Evolutionary conservation across 495 filamentous ascomycete species (phyloP), one percentile per base, ranked within the genome.

Genomic region (Penicillium alfredii): DNA sequence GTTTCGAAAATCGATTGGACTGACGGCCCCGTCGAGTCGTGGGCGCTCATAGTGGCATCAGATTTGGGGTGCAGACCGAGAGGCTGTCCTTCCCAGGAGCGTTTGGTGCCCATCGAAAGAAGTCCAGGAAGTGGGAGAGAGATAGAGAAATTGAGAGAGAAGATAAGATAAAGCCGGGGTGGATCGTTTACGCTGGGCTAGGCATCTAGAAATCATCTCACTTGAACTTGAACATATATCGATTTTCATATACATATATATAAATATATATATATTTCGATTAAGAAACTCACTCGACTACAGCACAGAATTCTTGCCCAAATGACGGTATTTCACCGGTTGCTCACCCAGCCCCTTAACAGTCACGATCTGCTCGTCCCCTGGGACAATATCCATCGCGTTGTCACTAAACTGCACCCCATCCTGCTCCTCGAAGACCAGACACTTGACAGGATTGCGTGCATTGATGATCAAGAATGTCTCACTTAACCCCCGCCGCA

Each of bases 1-100:
- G 48, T 60, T 54, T 84, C 81, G 49, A 98, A 98, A 73, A 96
- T 87, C 30, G 80, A 68, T 36, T 83, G 76, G 51, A 82, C 61
- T 14, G 56, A 2, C 23, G 23, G 31, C 30, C 48, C 33, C 18
- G 56, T 40, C n/a, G 53, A 41, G 4, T 54, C 45, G 49, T 21
- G 46, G 44, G 30, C 57, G 22, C 39, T 49, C 47, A 49, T 62
- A 45, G 21, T 49, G 40, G 27, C 46, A 34, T 58, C 54, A 20
- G 31, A 29, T 25, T 54, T 44, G 5, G 31, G 6, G 44, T 45
- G 48, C 42, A 56, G 45, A 11, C 35, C 34, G 19, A 73, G 67
- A 15, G 69, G 61, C 38, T 78, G 71, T 21, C 78, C 78, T 44
- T 77, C 71, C 56, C 75, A 64, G 52, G 78, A 73, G 49, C 77